These are phyloP conservation scores for Xylaria acuta DNA, from an alignment of 495 filamentous ascomycete genomes.

Conservation along the genomic window DNA sequence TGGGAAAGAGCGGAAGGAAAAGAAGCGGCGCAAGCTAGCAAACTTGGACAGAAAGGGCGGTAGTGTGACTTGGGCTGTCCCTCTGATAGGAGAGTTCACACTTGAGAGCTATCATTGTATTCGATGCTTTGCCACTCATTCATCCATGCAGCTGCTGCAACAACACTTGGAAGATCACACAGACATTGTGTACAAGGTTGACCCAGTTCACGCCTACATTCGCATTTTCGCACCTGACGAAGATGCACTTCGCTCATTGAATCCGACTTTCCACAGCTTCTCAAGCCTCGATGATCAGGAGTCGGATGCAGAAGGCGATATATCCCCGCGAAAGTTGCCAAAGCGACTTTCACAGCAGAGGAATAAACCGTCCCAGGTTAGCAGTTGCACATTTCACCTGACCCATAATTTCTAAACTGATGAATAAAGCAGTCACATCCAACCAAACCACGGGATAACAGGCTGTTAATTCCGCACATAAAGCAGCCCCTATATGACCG, in stretches of 20 bases:
- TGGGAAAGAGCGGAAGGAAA: constrained; percentile 50
- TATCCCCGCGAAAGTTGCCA: constrained; percentile 39
- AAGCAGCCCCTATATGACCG: constrained; percentile 59
- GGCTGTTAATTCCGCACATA: constrained; percentile 52
- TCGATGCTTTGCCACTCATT: constrained; percentile 51
- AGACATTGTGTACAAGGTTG: constrained; percentile 53
- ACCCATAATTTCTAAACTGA: constrained; percentile 20
- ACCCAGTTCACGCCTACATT: constrained; percentile 35
- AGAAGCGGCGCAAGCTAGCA: constrained; percentile 46
- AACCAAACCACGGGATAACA: constrained; percentile 35
- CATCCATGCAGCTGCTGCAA: constrained; percentile 50
- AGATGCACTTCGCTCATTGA: constrained; percentile 33
- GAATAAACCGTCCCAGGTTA: constrained; percentile 30
- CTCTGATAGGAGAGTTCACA: constrained; percentile 49
- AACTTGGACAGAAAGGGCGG: constrained; percentile 37
- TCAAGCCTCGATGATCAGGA: constrained; percentile 33
- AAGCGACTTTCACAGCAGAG: constrained; percentile 32
- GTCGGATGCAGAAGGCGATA: constrained; percentile 33
- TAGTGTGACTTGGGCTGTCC: constrained; percentile 52
- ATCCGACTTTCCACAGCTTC: constrained; percentile 31
- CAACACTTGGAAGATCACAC: constrained; percentile 53
- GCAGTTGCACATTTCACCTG: background rate
- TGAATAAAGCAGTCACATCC: constrained; percentile 26
- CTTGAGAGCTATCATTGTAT: constrained; percentile 52
- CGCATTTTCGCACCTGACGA: constrained; percentile 37